Evolutionary conservation across 495 filamentous ascomycete species (phyloP), one percentile per base, ranked within the genome.

Genomic region (Margaritispora aquatica): DNA sequence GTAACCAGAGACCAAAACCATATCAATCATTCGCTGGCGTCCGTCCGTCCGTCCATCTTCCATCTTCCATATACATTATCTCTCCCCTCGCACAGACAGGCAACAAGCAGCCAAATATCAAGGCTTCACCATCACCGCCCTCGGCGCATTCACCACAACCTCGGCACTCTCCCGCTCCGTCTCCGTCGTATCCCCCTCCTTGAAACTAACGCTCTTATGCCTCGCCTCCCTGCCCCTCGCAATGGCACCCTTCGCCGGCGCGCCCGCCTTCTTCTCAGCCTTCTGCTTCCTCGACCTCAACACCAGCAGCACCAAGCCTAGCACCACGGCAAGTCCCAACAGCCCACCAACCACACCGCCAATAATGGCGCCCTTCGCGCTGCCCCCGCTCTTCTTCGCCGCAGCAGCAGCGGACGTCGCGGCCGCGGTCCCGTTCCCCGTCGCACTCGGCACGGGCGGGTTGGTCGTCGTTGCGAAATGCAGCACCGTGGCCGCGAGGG

Each of bases 321-420:
- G 64, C n/a, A 80, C 63, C 7, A 68, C 71, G 2, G 51, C 58
- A n/a, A 60, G 41, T 13, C 58, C 78, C 26, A 79, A 66, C 36
- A 75, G 63, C 21, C 76, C 78, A 29, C 78, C 78, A 7, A 80
- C 70, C 23, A 74, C 74, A 36, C 78, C 78, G 13, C 78, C 78
- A 9, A 73, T 74, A 44, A 81, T 77, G 50, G 76, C 70, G n/a
- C n/a, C n/a, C 17, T 73, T 74, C 21, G 73, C 57, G 23, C 68
- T 69, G 1, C 67, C 69, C n/a, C 66, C 65, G 23, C n/a, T n/a
- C n/a, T n/a, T n/a, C 17, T 48, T 53, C 10, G 58, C 47, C 10
- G 54, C 1, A 1, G 19, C 22, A 5, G 62, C 20, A 0, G 58
- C 13, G 3, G 52, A 38, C 4, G 57, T 17, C 21, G 8, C 11